Evolutionary conservation across 1,139 yeast genomes (phyloP).

Genomic region (Hemisphaericaspora xylanilytica): DNA sequence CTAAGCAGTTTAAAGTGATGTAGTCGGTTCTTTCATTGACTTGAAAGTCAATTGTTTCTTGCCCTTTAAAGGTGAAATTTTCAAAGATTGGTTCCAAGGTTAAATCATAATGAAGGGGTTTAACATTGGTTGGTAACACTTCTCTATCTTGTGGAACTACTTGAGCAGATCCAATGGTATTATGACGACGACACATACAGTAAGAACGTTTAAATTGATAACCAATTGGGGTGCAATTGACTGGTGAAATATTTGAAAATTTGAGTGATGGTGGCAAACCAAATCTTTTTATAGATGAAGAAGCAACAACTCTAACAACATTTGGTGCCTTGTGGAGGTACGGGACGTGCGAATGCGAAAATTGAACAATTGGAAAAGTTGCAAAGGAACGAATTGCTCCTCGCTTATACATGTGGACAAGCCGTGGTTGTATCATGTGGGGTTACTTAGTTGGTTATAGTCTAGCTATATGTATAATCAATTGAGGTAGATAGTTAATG

Average conservation of each 20-base stretch:
- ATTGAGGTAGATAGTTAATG: too few species aligned
- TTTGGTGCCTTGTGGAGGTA: not conserved
- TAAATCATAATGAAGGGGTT: conserved; percentile 68
- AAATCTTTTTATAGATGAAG: conserved; percentile 4
- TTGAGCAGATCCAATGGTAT: conserved; percentile 16
- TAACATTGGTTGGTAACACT: conserved; percentile 69
- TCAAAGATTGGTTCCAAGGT: conserved; percentile 72
- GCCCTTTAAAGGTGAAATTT: conserved; percentile 69
- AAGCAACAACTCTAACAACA: too few species aligned
- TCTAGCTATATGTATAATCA: too few species aligned
- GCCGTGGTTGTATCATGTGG: conserved; percentile 1
- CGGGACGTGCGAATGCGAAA: conserved; percentile 6
- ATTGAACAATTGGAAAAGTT: not conserved
- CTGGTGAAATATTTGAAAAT: conserved; percentile 3
- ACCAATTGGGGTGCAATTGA: conserved; percentile 4
- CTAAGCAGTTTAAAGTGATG: conserved; percentile 60
- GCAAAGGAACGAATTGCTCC: conserved; percentile 1
- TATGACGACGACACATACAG: conserved; percentile 16
- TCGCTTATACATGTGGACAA: conserved; percentile 2
- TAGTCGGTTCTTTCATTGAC: conserved; percentile 54
- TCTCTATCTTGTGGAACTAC: conserved; percentile 46
- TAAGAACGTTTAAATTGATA: conserved; percentile 6
- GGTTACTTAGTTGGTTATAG: too few species aligned
- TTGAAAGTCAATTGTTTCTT: conserved; percentile 59
- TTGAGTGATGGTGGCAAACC: conserved; percentile 6